phyloP scores from a whole-genome alignment of 139 green algal species.

The Micractinium conductrix region DNA sequence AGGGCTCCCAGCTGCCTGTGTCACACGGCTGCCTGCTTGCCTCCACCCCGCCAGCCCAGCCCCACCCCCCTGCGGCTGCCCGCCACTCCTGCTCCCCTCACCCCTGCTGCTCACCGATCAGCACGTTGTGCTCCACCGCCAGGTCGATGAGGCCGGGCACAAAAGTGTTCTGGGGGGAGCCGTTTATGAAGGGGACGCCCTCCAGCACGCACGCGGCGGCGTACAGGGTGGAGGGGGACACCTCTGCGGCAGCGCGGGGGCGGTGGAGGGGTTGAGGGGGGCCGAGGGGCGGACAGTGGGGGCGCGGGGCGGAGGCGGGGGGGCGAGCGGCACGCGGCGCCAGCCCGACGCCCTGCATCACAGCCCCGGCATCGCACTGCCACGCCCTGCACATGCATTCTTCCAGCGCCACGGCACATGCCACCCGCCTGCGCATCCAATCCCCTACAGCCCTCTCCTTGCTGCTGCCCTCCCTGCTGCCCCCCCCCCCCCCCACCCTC shows the following conservation, averaged over 20 bases:
- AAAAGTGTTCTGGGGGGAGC: constrained; percentile 98
- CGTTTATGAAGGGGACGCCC: constrained; percentile 98
- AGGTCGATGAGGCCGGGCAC: constrained; percentile 89
- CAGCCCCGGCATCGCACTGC: too few relatives aligned
- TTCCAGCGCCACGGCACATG: too few relatives aligned
- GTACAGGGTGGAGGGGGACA: constrained; percentile 96
- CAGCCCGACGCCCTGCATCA: background rate
- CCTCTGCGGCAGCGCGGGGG: constrained; percentile 57
- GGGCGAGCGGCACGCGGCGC: background rate
- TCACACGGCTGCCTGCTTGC: background rate
- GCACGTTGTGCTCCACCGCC: constrained; percentile 77
- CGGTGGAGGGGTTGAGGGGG: background rate
- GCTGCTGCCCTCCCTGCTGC: too few relatives aligned
- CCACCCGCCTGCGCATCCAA: too few relatives aligned
- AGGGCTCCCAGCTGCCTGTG: too few relatives aligned
- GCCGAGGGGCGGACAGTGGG: background rate
- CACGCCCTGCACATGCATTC: too few relatives aligned
- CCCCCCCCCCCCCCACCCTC: background rate
- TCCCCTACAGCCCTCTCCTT: too few relatives aligned
- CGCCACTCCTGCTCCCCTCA: background rate
- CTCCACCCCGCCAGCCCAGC: background rate
- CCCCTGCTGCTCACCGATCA: constrained; percentile 87
- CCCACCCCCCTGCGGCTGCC: background rate
- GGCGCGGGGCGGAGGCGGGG: background rate
- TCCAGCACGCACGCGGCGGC: constrained; percentile 93